Conservation (phyloP, 1,284 basidiomycete species). For the Sporisorium scitamineum region DNA sequence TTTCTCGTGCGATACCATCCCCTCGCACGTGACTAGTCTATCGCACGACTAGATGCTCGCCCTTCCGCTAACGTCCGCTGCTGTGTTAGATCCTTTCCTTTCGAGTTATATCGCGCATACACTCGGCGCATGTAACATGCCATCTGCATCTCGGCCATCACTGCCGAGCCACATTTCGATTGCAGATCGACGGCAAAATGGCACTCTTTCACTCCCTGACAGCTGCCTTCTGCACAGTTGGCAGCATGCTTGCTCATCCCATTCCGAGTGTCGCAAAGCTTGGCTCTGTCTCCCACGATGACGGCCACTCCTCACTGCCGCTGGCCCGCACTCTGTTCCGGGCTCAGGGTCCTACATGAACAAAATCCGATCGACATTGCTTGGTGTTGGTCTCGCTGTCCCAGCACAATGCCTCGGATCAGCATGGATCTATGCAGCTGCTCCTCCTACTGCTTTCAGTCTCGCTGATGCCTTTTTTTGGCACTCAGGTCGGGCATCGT, state of each 20-base stretch:
- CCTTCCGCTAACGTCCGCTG: no score
- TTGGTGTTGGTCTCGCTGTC: constrained; percentile 3
- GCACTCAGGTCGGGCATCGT: constrained; percentile 8
- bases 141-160: constrained; percentile 45
- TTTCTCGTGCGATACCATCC: no score
- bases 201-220: constrained; percentile 15
- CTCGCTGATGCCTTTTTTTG: not conserved
- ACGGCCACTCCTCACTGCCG: not conserved
- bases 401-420: constrained; percentile 21
- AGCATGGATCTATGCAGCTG: constrained; percentile 25
- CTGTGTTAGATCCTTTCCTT: no score
- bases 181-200: constrained; percentile 6
- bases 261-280: not conserved
- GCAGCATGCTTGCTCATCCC: constrained; percentile 3
- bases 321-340: not conserved
- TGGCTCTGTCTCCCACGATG: not conserved
- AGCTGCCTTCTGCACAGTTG: constrained; percentile 1
- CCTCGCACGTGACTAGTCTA: no score
- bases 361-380: constrained; percentile 2
- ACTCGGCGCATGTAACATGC: no score
- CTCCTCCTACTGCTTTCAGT: not conserved
- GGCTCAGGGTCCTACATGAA: constrained; percentile 13
- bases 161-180: constrained; percentile 32
- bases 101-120: no score
- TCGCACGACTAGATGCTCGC: no score